Conservation (phyloP, 2,329 filamentous ascomycete genomes). For the Aspergillus terreus region DNA sequence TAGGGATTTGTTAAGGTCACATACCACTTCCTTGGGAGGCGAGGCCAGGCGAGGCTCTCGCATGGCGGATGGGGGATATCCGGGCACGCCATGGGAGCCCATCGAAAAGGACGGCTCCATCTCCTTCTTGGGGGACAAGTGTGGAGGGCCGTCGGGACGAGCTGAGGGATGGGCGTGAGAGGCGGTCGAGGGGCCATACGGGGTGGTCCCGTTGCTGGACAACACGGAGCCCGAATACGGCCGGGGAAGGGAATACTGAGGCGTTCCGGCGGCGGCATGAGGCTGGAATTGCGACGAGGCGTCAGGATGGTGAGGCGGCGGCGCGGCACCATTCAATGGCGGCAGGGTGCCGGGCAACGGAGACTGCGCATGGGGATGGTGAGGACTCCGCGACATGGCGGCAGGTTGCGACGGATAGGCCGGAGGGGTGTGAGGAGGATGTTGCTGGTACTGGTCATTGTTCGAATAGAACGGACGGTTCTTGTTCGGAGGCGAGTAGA, state of each 20-base stretch:
- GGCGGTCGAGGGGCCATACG: constrained; percentile 34
- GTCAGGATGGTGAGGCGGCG: constrained; percentile 29
- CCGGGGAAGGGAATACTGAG: constrained; percentile 32
- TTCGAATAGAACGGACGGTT: constrained; percentile 39
- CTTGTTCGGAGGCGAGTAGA: constrained; percentile 43
- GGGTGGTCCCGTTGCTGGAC: constrained; percentile 33
- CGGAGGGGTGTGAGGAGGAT: constrained; percentile 42
- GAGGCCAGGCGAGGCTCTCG: constrained; percentile 32
- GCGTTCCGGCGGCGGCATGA: constrained; percentile 27
- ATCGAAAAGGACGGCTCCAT: constrained; percentile 32
- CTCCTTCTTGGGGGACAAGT: constrained; percentile 40
- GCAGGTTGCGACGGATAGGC: constrained; percentile 33
- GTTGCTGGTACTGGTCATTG: constrained; percentile 41
- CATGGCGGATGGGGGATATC: constrained; percentile 29
- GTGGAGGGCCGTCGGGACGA: constrained; percentile 34
- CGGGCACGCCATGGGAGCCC: constrained; percentile 25
- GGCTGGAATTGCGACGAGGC: constrained; percentile 33
- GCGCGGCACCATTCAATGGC: constrained; percentile 36
- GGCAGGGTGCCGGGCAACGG: constrained; percentile 38
- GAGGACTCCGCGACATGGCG: constrained; percentile 38
- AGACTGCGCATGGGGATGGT: constrained; percentile 38
- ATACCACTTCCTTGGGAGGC: constrained; percentile 39
- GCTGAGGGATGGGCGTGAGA: constrained; percentile 41
- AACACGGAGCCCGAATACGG: constrained; percentile 34
- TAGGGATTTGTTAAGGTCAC: constrained; percentile 5